These are phyloP conservation scores for Sclerotinia nivalis DNA, from an alignment of 2,329 filamentous ascomycete genomes.

Conservation along the genomic window DNA sequence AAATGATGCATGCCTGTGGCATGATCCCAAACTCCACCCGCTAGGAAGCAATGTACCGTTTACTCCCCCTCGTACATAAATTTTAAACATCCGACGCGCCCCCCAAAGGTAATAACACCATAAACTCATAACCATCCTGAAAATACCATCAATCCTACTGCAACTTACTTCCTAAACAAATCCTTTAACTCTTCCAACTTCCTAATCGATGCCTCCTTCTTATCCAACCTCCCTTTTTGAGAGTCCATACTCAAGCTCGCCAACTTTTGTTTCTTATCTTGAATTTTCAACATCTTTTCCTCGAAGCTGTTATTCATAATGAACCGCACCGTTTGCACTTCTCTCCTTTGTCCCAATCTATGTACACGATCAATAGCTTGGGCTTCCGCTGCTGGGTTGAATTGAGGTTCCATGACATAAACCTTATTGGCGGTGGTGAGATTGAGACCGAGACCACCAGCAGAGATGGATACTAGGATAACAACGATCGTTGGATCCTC, in stretches of 20 bases:
- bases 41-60: neutral
- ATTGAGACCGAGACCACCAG: conserved; percentile 89
- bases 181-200: conserved; percentile 59
- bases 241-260: conserved; percentile 83
- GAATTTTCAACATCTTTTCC: conserved; percentile 86
- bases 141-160: neutral
- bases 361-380: conserved; percentile 95
- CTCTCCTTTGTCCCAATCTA: conserved; percentile 83
- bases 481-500: conserved; percentile 70
- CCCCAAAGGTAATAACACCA: conserved; percentile 1
- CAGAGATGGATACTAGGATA: conserved; percentile 88
- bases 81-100: neutral
- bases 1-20: conserved; percentile 1
- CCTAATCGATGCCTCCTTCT: conserved; percentile 40
- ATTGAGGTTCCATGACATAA: conserved; percentile 98
- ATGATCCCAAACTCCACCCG: conserved; percentile 6
- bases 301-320: conserved; percentile 92
- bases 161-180: conserved; percentile 50
- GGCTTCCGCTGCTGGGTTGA: conserved; percentile 91
- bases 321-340: conserved; percentile 82
- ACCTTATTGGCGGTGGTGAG: conserved; percentile 82
- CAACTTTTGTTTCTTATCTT: conserved; percentile 89
- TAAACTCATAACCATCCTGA: neutral
- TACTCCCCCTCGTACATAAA: neutral
- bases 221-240: conserved; percentile 39